A percentile compares a stretch with the other conserved stretches of the same genome.
Conservation (phyloP, 768 basidiomycete genomes). For the Leccinum incarnatum region DNA sequence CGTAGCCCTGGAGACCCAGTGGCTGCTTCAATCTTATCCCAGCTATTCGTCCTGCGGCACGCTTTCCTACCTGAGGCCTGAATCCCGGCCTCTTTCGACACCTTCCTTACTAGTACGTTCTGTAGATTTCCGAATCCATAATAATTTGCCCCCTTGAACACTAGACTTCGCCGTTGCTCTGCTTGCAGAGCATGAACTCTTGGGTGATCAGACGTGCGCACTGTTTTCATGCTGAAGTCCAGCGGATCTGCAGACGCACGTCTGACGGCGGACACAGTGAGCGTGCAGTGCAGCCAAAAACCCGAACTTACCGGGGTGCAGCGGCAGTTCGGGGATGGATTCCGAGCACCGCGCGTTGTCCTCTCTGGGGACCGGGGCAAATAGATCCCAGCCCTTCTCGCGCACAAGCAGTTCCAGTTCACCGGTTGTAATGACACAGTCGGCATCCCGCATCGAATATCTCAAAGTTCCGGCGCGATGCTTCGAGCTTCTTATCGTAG, state of each 20-base stretch:
- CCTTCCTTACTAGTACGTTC: slow-evolving; percentile 84
- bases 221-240: slow-evolving; percentile 48
- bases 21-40: slow-evolving; percentile 14
- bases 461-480: slow-evolving; percentile 85
- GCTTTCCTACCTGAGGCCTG: slow-evolving; percentile 50
- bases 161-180: slow-evolving; percentile 48
- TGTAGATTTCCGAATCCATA: slow-evolving; percentile 98
- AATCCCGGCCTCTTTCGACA: slow-evolving; percentile 78
- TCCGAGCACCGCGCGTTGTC: slow-evolving; percentile 18
- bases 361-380: slow-evolving; percentile 40
- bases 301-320: slow-evolving; percentile 87
- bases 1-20: slow-evolving; percentile 87
- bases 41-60: slow-evolving; percentile 51
- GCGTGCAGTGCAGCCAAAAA: slow-evolving; percentile 75
- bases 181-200: slow-evolving; percentile 51
- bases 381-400: slow-evolving; percentile 48
- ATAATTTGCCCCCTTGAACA: slow-evolving; percentile 93
- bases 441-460: slow-evolving; percentile 87
- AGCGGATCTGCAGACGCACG: slow-evolving; percentile 43
- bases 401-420: slow-evolving; percentile 85
- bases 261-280: slow-evolving; percentile 54
- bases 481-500: slow-evolving; percentile 99
- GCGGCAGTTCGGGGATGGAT: slow-evolving; percentile 67
- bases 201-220: slow-evolving; percentile 49
- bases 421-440: slow-evolving; percentile 96